Percentiles rank a stretch among this genome's conserved stretches.
Evolutionary conservation across 2,329 filamentous ascomycete genomes (phyloP).

Genomic region (Samsoniella hepiali): DNA sequence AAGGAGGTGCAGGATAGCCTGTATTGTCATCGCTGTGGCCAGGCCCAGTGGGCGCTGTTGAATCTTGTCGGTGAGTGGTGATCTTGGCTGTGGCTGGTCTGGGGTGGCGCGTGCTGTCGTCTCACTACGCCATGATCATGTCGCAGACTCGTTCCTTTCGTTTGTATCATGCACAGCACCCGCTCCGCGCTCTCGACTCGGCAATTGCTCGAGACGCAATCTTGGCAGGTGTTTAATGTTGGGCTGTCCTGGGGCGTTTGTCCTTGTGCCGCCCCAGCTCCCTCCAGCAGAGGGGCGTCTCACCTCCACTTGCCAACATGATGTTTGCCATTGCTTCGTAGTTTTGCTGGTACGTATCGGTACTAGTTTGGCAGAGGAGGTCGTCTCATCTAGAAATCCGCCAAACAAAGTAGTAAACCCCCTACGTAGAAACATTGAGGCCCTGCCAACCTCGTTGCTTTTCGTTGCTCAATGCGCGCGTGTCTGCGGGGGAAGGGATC

Average conservation of each 20-base stretch:
- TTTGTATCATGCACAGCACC: not conserved
- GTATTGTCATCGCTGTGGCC: not conserved
- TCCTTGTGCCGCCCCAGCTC: not conserved
- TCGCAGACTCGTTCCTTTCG: not conserved
- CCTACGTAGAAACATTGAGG: not conserved
- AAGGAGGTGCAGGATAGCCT: slow-evolving; percentile 8
- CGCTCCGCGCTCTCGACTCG: not conserved
- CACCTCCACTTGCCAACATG: slow-evolving; percentile 5
- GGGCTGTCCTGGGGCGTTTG: not conserved
- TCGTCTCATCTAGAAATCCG: too few relatives aligned
- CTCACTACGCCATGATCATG: not conserved
- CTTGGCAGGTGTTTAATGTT: not conserved
- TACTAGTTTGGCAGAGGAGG: not conserved
- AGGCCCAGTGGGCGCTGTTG: not conserved
- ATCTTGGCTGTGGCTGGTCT: not conserved
- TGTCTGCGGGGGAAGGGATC: not conserved
- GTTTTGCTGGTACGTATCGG: not conserved
- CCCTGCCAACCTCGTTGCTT: not conserved
- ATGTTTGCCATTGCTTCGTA: not conserved
- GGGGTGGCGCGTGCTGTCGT: not conserved
- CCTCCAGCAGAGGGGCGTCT: slow-evolving; percentile 1
- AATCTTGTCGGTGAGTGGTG: not conserved
- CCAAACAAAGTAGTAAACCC: not conserved
- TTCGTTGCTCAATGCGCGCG: not conserved
- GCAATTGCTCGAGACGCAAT: not conserved